Evolutionary conservation across 805 yeast genomes (phyloP).

Genomic region (Candida michaelii): DNA sequence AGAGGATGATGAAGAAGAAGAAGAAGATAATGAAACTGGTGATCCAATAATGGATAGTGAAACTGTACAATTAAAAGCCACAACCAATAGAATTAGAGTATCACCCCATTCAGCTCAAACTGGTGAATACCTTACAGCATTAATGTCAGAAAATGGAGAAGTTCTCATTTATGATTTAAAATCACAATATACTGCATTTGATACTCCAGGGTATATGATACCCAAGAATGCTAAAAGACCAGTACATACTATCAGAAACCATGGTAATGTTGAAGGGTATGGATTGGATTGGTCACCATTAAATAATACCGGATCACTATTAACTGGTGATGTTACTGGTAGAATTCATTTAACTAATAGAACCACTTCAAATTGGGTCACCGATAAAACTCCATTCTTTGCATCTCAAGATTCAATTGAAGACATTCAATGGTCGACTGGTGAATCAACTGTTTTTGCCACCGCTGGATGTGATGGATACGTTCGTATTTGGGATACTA

Average conservation of each 20-base stretch:
- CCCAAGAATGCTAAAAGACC: slow-evolving; percentile 81
- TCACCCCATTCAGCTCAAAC: slow-evolving; percentile 73
- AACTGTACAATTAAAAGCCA: slow-evolving; percentile 69
- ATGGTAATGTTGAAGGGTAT: slow-evolving; percentile 96
- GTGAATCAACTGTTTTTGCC: slow-evolving; percentile 93
- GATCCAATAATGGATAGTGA: slow-evolving; percentile 91
- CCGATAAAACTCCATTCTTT: slow-evolving; percentile 79
- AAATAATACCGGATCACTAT: slow-evolving; percentile 71
- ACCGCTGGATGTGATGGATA: slow-evolving; percentile 90
- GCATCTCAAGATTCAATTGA: slow-evolving; percentile 79
- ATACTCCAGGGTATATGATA: slow-evolving; percentile 80
- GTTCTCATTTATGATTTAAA: slow-evolving; percentile 80
- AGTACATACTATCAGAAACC: slow-evolving; percentile 73
- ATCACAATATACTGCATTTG: slow-evolving; percentile 78
- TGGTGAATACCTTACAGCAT: slow-evolving; percentile 83
- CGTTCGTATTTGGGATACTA: slow-evolving; percentile 93
- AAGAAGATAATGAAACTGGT: slow-evolving; percentile 53
- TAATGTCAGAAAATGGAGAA: slow-evolving; percentile 89
- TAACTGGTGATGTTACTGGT: slow-evolving; percentile 89
- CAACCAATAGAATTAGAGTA: slow-evolving; percentile 86
- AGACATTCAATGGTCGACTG: slow-evolving; percentile 94
- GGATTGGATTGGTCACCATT: slow-evolving; percentile 97
- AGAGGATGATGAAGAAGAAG: slow-evolving; percentile 72
- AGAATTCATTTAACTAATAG: slow-evolving; percentile 76
- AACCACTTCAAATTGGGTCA: slow-evolving; percentile 75